phyloP scores from a whole-genome alignment of 495 filamentous ascomycete genomes.

The Pyrenula massariospora region DNA sequence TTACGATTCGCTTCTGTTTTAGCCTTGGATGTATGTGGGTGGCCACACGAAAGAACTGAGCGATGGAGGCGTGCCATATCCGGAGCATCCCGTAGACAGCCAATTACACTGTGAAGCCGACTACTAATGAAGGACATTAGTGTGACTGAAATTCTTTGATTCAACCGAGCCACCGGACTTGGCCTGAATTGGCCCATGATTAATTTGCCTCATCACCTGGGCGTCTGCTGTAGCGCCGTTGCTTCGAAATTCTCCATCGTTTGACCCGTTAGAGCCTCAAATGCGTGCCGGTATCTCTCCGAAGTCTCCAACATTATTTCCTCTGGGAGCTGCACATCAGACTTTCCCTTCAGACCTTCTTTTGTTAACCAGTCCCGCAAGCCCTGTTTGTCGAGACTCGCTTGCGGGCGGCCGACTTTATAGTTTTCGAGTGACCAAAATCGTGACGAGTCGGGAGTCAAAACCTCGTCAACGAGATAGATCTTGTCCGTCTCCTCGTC shows the following conservation, averaged over 20 bases:
- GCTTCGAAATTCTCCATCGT: neutral
- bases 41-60: no score
- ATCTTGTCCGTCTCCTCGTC: conserved; percentile 66
- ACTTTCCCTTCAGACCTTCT: conserved; percentile 58
- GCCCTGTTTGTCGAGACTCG: conserved; percentile 87
- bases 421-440: conserved; percentile 80
- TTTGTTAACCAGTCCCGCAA: conserved; percentile 74
- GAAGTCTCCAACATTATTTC: conserved; percentile 52
- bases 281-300: conserved; percentile 58
- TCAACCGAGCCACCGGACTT: no score
- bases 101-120: no score
- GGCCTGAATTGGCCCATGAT: no score
- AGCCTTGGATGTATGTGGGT: no score
- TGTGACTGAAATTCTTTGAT: no score
- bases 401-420: conserved; percentile 58
- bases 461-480: conserved; percentile 81
- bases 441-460: conserved; percentile 76
- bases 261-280: conserved; percentile 52
- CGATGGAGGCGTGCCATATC: no score
- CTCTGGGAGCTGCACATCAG: conserved; percentile 54
- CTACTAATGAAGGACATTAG: no score
- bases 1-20: no score
- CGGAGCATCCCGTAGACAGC: no score
- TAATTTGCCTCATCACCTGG: no score
- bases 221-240: neutral